Evolutionary conservation across 345 rosid species (phyloP).

Genomic region (Firmiana major): DNA sequence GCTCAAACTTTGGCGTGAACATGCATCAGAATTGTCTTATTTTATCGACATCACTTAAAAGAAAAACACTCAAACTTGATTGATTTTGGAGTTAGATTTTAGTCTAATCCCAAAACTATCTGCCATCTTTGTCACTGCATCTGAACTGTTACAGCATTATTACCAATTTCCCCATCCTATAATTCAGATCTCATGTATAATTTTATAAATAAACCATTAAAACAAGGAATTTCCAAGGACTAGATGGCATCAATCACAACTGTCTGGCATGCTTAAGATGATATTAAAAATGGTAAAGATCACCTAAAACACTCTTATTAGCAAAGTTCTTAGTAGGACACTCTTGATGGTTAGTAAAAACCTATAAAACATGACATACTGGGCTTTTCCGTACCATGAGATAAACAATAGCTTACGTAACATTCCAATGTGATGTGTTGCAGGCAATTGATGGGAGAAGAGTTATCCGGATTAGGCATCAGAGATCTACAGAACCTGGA

Average conservation of each 20-base stretch:
- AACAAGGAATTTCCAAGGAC: not conserved
- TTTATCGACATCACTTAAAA: not conserved
- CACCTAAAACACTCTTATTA: not conserved
- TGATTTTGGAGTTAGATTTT: not conserved
- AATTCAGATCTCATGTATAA: not conserved
- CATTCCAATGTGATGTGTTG: not conserved
- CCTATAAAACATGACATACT: not conserved
- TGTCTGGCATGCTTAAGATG: not conserved
- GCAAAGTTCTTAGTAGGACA: not conserved
- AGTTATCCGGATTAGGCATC: conserved; percentile 57
- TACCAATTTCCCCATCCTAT: not conserved
- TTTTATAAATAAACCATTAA: not conserved
- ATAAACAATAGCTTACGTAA: conserved; percentile 7
- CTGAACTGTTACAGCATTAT: not conserved
- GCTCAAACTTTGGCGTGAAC: not conserved
- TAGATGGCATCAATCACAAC: not conserved
- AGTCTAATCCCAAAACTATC: not conserved
- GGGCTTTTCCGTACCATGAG: not conserved
- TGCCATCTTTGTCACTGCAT: not conserved
- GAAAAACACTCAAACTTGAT: not conserved
- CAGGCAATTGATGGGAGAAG: conserved; percentile 86
- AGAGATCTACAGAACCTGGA: conserved; percentile 65
- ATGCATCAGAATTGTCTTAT: not conserved
- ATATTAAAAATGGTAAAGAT: not conserved
- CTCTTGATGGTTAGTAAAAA: not conserved